A percentile compares a stretch with the other conserved stretches of the same genome.
Evolutionary conservation across 75 land plant genomes (phyloP).

Genomic region (Pseudotsuga menziesii): DNA sequence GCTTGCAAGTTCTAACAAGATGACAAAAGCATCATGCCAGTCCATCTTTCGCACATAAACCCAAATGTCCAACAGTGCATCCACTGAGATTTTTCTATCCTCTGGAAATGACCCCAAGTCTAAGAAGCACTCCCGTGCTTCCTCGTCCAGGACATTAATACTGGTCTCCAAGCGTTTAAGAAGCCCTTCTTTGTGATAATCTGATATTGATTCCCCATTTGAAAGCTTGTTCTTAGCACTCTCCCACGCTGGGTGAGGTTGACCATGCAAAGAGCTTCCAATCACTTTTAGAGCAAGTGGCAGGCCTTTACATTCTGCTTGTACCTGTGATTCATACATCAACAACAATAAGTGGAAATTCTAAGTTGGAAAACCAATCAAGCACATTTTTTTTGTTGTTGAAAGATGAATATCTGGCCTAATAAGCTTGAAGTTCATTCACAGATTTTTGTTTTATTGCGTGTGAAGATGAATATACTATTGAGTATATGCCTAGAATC

Average conservation of each 20-base stretch:
- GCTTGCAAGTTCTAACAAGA: conserved; percentile 40
- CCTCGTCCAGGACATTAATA: conserved; percentile 20
- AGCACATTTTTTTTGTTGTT: too few species aligned
- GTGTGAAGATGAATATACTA: neutral
- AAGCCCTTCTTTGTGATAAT: conserved; percentile 43
- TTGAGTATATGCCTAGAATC: neutral
- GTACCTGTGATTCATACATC: conserved; percentile 22
- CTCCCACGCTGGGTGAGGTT: conserved; percentile 33
- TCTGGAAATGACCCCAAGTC: conserved; percentile 59
- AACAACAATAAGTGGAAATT: neutral
- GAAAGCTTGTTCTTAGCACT: conserved; percentile 38
- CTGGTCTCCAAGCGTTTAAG: conserved; percentile 42
- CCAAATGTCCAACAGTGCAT: conserved; percentile 52
- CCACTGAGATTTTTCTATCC: conserved; percentile 49
- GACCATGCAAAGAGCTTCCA: conserved; percentile 40
- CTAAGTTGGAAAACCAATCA: neutral
- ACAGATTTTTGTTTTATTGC: neutral
- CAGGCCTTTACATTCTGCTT: conserved; percentile 53
- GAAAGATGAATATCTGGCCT: neutral
- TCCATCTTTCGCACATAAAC: conserved; percentile 44
- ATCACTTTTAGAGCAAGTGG: conserved; percentile 64
- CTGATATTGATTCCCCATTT: conserved; percentile 34
- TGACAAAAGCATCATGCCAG: conserved; percentile 47
- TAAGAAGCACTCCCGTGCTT: conserved; percentile 47
- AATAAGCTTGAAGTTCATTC: neutral